phyloP scores from a whole-genome alignment of 1,284 basidiomycete species.

The Chondrostereum purpureum region DNA sequence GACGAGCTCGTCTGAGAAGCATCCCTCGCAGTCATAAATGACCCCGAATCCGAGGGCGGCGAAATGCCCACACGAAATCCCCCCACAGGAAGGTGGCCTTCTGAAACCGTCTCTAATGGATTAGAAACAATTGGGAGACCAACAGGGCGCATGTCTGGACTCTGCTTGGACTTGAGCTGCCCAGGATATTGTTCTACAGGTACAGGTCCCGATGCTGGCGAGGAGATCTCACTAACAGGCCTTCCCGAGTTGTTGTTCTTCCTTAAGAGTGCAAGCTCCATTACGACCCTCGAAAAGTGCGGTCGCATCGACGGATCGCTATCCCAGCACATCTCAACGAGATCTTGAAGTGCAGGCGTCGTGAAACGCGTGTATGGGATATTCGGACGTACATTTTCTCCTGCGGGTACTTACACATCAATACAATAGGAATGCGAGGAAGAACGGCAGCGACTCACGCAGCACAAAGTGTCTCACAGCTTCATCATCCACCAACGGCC shows the following conservation, averaged over 20 bases:
- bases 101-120: neutral
- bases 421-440: neutral
- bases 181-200: neutral
- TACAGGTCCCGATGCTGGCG: slow-evolving; percentile 14
- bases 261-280: slow-evolving; percentile 29
- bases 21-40: slow-evolving; percentile 9
- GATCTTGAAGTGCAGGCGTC: slow-evolving; percentile 24
- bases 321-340: slow-evolving; percentile 46
- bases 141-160: slow-evolving; percentile 32
- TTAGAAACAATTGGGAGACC: slow-evolving; percentile 17
- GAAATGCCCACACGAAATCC: neutral
- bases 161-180: slow-evolving; percentile 4
- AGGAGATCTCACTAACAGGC: slow-evolving; percentile 16
- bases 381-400: slow-evolving; percentile 46
- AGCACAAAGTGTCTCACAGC: slow-evolving; percentile 54
- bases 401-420: slow-evolving; percentile 25
- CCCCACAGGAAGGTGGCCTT: neutral
- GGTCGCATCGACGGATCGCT: slow-evolving; percentile 39
- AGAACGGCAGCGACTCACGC: slow-evolving; percentile 34
- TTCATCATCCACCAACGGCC: slow-evolving; percentile 53
- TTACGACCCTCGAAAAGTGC: slow-evolving; percentile 38
- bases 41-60: slow-evolving; percentile 8
- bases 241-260: slow-evolving; percentile 19
- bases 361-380: slow-evolving; percentile 31
- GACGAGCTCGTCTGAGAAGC: neutral